phyloP scores from a whole-genome alignment of 768 basidiomycete species.

The Boletus subparvulus region DNA sequence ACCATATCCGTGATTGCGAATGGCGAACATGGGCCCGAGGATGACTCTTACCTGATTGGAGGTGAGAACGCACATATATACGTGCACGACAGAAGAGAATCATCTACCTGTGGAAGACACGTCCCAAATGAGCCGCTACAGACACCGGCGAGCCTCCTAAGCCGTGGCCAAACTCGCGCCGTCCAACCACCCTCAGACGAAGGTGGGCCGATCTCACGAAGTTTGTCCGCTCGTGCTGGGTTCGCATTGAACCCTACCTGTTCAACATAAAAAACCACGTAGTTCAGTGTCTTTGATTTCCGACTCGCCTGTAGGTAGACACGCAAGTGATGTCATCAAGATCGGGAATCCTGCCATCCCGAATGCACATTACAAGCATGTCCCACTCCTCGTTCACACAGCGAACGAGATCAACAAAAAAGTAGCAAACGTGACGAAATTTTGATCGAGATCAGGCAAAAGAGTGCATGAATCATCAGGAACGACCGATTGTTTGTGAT shows the following conservation, averaged over 20 bases:
- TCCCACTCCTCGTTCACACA: constrained; percentile 12
- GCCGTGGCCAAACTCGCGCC: constrained; percentile 13
- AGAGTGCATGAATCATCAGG: constrained; percentile 17
- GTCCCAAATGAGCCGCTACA: constrained; percentile 17
- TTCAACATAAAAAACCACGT: background rate
- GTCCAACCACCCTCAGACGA: constrained; percentile 13
- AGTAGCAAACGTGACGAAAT: constrained; percentile 1
- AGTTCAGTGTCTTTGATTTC: background rate
- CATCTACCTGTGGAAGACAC: constrained; percentile 5
- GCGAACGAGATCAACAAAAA: constrained; percentile 13
- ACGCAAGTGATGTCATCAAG: constrained; percentile 12
- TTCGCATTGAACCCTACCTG: constrained; percentile 5
- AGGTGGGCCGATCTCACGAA: constrained; percentile 15
- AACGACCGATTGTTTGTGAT: constrained; percentile 13
- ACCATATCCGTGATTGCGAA: constrained; percentile 12
- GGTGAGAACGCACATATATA: background rate
- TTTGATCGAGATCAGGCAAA: constrained; percentile 12
- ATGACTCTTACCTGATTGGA: constrained; percentile 2
- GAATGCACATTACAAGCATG: constrained; percentile 6
- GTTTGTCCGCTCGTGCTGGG: constrained; percentile 13
- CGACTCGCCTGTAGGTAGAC: constrained; percentile 7
- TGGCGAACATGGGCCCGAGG: constrained; percentile 9
- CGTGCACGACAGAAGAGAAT: background rate
- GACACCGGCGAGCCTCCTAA: constrained; percentile 2
- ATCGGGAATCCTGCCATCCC: constrained; percentile 11